Evolutionary conservation across 352 stramenopile species (phyloP).

Genomic region (Globisporangium uncinulatum): DNA sequence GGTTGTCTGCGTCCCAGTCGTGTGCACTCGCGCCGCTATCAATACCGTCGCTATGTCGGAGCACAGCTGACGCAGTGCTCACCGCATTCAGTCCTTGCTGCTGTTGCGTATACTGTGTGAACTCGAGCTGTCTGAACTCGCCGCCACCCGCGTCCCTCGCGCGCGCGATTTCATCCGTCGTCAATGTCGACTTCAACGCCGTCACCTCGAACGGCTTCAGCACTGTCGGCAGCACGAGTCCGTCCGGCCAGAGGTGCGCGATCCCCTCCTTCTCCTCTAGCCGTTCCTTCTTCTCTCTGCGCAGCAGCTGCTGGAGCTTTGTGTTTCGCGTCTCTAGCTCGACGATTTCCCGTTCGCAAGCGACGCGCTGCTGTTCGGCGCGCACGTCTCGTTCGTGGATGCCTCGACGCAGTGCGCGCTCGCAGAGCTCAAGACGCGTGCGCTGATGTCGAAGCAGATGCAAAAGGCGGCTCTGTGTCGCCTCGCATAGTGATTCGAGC

Average conservation of each 20-base stretch:
- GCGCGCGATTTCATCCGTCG: not conserved
- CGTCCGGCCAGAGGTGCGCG: constrained; percentile 50
- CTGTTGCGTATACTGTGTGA: constrained; percentile 27
- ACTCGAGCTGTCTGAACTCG: constrained; percentile 26
- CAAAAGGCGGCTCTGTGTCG: constrained; percentile 11
- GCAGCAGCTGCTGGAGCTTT: constrained; percentile 19
- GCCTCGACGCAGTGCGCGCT: constrained; percentile 1
- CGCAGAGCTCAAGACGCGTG: constrained; percentile 7
- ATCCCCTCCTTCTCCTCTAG: constrained; percentile 63
- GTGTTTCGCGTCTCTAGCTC: constrained; percentile 12
- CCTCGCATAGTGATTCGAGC: constrained; percentile 16
- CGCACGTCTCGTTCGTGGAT: not conserved
- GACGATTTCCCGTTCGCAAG: not conserved
- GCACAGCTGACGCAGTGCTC: too few relatives aligned
- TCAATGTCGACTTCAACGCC: too few relatives aligned
- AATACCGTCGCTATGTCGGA: too few relatives aligned
- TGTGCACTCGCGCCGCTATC: too few relatives aligned
- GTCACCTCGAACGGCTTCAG: constrained; percentile 28
- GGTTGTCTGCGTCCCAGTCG: constrained; percentile 8
- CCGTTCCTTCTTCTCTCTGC: constrained; percentile 38
- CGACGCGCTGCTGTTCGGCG: not conserved
- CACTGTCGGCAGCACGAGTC: constrained; percentile 49
- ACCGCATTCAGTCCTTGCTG: constrained; percentile 9
- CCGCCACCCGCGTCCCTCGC: constrained; percentile 22
- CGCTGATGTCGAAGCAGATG: constrained; percentile 3